Base-by-base conservation (phyloP, 2,329 filamentous ascomycete genomes). In the Cladorrhinum sp. region DNA sequence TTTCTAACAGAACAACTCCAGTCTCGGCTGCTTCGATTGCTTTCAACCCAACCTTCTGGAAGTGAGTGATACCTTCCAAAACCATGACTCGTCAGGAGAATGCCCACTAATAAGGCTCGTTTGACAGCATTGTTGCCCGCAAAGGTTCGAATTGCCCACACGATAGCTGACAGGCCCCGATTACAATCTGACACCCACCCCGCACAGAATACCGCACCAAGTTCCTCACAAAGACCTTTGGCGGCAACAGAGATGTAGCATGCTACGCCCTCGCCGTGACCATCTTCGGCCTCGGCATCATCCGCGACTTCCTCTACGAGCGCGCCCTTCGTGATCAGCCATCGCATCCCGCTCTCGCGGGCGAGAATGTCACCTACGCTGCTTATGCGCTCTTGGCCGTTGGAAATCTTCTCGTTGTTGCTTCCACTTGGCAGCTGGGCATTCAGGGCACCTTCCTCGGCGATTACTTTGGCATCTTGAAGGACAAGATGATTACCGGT, bases 41-140 rank as follows among this genome's bases (percentile, higher is more conserved):
- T 54, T 98, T 99, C 78, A 99, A 99, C 77, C 95, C 95, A 21
- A 88, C 95, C n/a, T 98, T 97, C 77, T 99, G 95, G 95, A 99
- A 99, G 93, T 96, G 83, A 81, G 91, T 83, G 42, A 10, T 20
- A 46, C 4, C 16, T 46, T 20, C 18, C 4, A 20, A 46, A 46
- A 21, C 42, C 10, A 42, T 42, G 16, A 14, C 36, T 42, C 16
- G 10, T 20, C 14, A 18, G 42, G 42, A 46, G 18, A 18, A 18
- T 46, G 36, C 5, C 16, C 42, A 46, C 42, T 46, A 12, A 46
- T 12, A 46, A 18, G 42, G 24, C 57, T 23, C 50, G 57, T 51
- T 65, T n/a, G n/a, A 30, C 68, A 96, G 91, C 75, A 90, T 92
- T 70, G 87, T 92, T 68, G 92, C 92, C 64, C 88, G 92, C 71